These are phyloP conservation scores for Saxophila tyrrhenica DNA, from an alignment of 495 filamentous ascomycete genomes.

Conservation along the genomic window DNA sequence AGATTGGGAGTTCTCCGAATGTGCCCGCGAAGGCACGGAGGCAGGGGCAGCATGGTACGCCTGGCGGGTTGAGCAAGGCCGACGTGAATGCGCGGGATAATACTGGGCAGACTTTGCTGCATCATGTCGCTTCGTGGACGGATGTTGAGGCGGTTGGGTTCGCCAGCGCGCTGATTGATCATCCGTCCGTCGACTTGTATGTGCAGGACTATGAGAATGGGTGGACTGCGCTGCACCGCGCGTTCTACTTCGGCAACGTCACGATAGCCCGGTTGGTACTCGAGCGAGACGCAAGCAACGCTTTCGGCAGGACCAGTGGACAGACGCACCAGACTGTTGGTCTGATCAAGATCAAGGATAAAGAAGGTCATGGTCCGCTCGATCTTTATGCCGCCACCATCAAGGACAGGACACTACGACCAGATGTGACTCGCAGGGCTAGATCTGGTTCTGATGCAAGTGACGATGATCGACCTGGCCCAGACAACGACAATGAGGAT, in stretches of 20 bases:
- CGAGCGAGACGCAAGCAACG: slow-evolving; percentile 57
- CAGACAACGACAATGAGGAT: slow-evolving; percentile 25
- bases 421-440: slow-evolving; percentile 15
- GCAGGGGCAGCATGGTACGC: slow-evolving; percentile 15
- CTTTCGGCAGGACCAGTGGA: slow-evolving; percentile 36
- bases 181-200: slow-evolving; percentile 77
- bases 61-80: slow-evolving; percentile 42
- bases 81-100: slow-evolving; percentile 78
- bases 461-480: slow-evolving; percentile 30
- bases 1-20: slow-evolving; percentile 40
- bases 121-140: slow-evolving; percentile 68
- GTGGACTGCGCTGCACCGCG: slow-evolving; percentile 89
- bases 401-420: slow-evolving; percentile 35
- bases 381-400: slow-evolving; percentile 83
- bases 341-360: slow-evolving; percentile 89
- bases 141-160: slow-evolving; percentile 56
- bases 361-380: slow-evolving; percentile 87
- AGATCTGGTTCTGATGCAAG: slow-evolving; percentile 22
- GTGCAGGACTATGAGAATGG: slow-evolving; percentile 81
- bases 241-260: slow-evolving; percentile 86
- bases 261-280: slow-evolving; percentile 73
- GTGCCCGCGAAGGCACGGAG: slow-evolving; percentile 33
- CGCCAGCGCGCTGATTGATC: slow-evolving; percentile 63
- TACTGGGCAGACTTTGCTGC: slow-evolving; percentile 67
- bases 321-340: slow-evolving; percentile 39